These are phyloP conservation scores for Colletotrichum kahawae DNA, from an alignment of 2,329 filamentous ascomycete genomes.

Conservation along the genomic window DNA sequence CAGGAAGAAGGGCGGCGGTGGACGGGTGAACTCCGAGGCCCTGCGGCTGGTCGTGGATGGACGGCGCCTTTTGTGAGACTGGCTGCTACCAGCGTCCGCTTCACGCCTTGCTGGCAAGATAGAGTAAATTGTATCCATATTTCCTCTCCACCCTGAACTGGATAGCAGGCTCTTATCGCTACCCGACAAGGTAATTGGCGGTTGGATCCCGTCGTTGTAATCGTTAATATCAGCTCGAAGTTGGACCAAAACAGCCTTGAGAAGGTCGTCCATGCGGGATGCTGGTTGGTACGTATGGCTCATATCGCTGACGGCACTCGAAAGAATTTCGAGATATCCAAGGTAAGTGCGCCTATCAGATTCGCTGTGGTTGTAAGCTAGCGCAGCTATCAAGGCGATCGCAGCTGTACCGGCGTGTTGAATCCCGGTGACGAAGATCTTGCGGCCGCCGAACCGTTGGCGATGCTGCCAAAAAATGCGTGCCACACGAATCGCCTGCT, in stretches of 20 bases:
- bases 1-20: conserved; percentile 32
- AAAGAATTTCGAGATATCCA: conserved; percentile 57
- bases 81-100: conserved; percentile 28
- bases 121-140: conserved; percentile 24
- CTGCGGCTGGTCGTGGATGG: conserved; percentile 28
- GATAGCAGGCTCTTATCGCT: neutral
- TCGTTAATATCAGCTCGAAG: conserved; percentile 36
- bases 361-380: conserved; percentile 40
- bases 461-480: conserved; percentile 61
- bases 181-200: neutral
- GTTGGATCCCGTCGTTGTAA: too few relatives aligned
- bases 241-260: conserved; percentile 57
- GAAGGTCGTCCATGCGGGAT: conserved; percentile 55
- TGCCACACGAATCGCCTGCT: conserved; percentile 57
- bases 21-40: conserved; percentile 34
- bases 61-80: conserved; percentile 34
- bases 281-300: conserved; percentile 57
- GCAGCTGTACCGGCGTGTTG: conserved; percentile 61
- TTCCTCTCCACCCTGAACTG: neutral
- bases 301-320: conserved; percentile 57
- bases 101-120: conserved; percentile 36
- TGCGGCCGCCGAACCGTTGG: conserved; percentile 54
- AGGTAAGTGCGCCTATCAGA: conserved; percentile 43
- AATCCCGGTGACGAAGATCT: conserved; percentile 54
- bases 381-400: conserved; percentile 56